These are phyloP conservation scores for Aspergillus heteromorphus DNA, from an alignment of 495 filamentous ascomycete species.

Conservation along the genomic window DNA sequence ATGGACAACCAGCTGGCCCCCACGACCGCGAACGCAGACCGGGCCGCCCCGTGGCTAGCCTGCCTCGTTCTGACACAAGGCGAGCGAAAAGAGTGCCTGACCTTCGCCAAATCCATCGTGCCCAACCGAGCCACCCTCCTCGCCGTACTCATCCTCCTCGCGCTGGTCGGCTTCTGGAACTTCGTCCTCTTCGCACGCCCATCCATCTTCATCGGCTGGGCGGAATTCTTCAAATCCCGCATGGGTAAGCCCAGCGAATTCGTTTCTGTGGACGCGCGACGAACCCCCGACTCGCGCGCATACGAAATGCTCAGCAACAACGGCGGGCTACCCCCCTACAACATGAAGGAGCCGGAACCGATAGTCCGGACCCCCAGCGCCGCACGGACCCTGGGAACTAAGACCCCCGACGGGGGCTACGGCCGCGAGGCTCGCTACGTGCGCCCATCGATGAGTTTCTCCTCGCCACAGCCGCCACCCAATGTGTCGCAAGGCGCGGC, in stretches of 20 bases:
- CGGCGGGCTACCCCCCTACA: constrained; percentile 20
- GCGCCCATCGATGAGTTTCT: constrained; percentile 56
- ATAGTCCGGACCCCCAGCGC: constrained; percentile 40
- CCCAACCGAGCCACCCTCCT: constrained; percentile 73
- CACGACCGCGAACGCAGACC: constrained; percentile 46
- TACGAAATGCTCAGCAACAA: constrained; percentile 75
- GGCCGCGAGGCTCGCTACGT: constrained; percentile 50
- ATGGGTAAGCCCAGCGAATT: constrained; percentile 60
- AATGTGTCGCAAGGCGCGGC: constrained; percentile 19
- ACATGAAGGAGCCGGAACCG: constrained; percentile 34
- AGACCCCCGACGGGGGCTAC: constrained; percentile 35
- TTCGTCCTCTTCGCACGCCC: constrained; percentile 73
- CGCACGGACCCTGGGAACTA: constrained; percentile 22
- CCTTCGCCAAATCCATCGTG: constrained; percentile 40
- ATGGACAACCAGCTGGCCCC: constrained; percentile 64
- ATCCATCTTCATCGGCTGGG: constrained; percentile 81
- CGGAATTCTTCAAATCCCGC: constrained; percentile 51
- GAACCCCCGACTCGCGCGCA: constrained; percentile 58
- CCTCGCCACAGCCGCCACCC: constrained; percentile 50
- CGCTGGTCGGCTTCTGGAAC: constrained; percentile 81
- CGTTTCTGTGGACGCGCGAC: constrained; percentile 76
- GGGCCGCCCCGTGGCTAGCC: constrained; percentile 60
- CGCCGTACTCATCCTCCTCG: constrained; percentile 75
- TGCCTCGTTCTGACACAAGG: constrained; percentile 60
- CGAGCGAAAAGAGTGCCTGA: constrained; percentile 60